Evolutionary conservation across 2,329 filamentous ascomycete genomes (phyloP).

Genomic region (Eurotiales sp.): DNA sequence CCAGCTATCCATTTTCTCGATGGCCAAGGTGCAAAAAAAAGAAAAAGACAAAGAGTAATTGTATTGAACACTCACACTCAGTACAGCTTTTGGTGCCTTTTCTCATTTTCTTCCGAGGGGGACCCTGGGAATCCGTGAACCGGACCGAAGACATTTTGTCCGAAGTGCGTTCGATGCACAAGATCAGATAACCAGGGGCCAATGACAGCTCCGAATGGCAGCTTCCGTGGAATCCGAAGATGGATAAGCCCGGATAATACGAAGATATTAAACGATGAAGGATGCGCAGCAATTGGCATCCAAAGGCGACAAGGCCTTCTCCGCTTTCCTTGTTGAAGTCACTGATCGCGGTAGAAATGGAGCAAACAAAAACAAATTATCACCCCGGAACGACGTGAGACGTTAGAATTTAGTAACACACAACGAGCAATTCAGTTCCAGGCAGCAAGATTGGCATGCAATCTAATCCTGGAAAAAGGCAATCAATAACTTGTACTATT

Average conservation of each 20-base stretch:
- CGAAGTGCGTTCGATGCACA: background rate
- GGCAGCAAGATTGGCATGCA: no score
- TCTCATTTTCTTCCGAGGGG: conserved; percentile 40
- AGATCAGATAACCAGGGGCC: background rate
- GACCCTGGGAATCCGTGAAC: conserved; percentile 26
- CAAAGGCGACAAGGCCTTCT: no score
- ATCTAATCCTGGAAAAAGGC: no score
- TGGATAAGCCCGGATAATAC: background rate
- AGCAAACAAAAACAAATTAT: no score
- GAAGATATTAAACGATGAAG: no score
- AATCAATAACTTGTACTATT: no score
- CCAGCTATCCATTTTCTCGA: background rate
- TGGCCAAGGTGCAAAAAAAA: background rate
- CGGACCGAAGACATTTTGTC: conserved; percentile 17
- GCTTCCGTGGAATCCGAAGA: background rate
- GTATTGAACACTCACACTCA: conserved; percentile 30
- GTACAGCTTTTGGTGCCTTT: conserved; percentile 43
- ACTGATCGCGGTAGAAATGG: no score
- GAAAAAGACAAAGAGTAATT: background rate
- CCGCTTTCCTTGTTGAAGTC: no score
- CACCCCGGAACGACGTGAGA: no score
- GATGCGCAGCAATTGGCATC: no score
- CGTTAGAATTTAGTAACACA: no score
- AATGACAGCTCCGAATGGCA: background rate
- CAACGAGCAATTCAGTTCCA: no score